These are phyloP conservation scores for Peronospora belbahrii DNA, from an alignment of 352 stramenopile genomes.

Conservation along the genomic window DNA sequence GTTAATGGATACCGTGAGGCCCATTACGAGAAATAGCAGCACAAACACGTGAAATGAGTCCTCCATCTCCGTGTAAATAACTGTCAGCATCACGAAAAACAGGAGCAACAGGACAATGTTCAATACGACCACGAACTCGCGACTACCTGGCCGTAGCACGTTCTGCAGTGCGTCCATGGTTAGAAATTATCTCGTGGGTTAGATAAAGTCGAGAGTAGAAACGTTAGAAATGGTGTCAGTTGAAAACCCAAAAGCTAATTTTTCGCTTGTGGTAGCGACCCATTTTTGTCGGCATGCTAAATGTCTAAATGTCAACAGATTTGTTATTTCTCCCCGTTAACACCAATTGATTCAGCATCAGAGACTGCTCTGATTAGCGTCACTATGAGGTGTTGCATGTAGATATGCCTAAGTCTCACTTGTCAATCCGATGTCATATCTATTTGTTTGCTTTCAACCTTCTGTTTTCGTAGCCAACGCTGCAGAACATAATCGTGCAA, in stretches of 20 bases:
- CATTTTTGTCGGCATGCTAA: too few relatives aligned
- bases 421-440: constrained; percentile 17
- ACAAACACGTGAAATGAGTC: constrained; percentile 79
- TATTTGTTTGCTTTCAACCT: constrained; percentile 19
- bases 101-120: constrained; percentile 65
- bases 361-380: too few relatives aligned
- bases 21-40: constrained; percentile 77
- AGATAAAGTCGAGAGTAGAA: background rate
- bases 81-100: constrained; percentile 61
- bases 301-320: too few relatives aligned
- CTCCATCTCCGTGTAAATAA: constrained; percentile 77
- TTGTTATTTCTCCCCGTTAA: too few relatives aligned
- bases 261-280: too few relatives aligned
- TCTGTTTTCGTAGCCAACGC: constrained; percentile 25
- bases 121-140: constrained; percentile 64
- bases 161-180: constrained; percentile 32
- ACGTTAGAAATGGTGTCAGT: constrained; percentile 1
- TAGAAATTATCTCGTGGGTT: background rate
- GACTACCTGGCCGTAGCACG: constrained; percentile 54
- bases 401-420: too few relatives aligned
- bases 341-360: too few relatives aligned
- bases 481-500: constrained; percentile 62
- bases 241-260: too few relatives aligned
- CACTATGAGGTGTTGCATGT: too few relatives aligned
- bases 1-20: constrained; percentile 79